phyloP scores from a whole-genome alignment of 2,329 filamentous ascomycete genomes.

The Sporothrix protearum region DNA sequence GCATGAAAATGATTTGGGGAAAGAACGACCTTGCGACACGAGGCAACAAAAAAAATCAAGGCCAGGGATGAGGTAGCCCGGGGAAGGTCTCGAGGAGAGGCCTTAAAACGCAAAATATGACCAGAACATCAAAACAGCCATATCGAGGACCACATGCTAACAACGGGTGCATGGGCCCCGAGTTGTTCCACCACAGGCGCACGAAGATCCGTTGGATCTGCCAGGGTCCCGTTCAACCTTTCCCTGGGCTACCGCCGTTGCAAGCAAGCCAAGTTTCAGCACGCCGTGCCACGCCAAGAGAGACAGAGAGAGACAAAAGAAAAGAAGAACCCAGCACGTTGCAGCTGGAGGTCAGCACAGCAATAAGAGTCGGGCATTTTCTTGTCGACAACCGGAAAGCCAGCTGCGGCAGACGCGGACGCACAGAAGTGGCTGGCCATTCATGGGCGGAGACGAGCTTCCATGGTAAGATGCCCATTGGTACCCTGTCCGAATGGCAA shows the following conservation, averaged over 20 bases:
- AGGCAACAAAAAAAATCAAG: neutral
- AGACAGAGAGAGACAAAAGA: too few species aligned
- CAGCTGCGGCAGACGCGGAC: neutral
- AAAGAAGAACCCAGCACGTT: neutral
- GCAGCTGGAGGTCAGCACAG: neutral
- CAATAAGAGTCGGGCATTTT: neutral
- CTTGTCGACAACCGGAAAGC: neutral
- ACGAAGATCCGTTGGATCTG: slow-evolving; percentile 14
- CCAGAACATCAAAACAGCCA: neutral
- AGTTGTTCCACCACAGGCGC: slow-evolving; percentile 23
- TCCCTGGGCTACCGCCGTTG: neutral
- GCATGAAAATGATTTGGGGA: neutral
- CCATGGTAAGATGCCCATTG: neutral
- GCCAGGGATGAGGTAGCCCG: neutral
- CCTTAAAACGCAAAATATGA: neutral
- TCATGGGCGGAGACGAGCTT: neutral
- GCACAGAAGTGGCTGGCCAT: neutral
- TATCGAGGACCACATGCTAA: slow-evolving; percentile 9
- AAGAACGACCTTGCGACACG: neutral
- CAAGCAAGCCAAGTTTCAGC: neutral
- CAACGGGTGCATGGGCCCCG: neutral
- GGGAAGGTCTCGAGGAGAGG: neutral
- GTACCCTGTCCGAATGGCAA: neutral
- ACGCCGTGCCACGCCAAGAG: neutral
- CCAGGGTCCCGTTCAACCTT: slow-evolving; percentile 11